Conservation (phyloP, 2,329 filamentous ascomycete species). For the Colletotrichum tropicale region DNA sequence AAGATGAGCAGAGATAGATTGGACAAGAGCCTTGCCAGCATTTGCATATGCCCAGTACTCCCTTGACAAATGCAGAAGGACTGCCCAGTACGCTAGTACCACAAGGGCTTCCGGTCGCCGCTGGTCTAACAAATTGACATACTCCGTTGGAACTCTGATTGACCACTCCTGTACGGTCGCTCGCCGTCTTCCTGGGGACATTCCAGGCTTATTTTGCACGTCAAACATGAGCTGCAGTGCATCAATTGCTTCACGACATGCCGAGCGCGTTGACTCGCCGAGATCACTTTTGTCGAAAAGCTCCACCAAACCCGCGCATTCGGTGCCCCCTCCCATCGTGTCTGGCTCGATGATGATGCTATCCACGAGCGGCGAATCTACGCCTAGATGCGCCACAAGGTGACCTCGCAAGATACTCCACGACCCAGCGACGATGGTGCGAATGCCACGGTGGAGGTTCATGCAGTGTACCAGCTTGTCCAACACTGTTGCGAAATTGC, state of each 20-base stretch:
- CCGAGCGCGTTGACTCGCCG: slow-evolving; percentile 19
- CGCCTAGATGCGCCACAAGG: neutral
- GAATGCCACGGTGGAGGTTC: slow-evolving; percentile 46
- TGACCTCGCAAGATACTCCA: neutral
- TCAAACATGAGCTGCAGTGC: slow-evolving; percentile 35
- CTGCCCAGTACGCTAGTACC: slow-evolving; percentile 45
- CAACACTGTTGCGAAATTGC: slow-evolving; percentile 31
- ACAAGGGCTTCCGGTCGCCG: slow-evolving; percentile 42
- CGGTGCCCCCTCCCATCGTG: neutral
- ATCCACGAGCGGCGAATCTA: neutral
- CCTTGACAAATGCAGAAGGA: slow-evolving; percentile 40
- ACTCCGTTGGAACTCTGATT: slow-evolving; percentile 35
- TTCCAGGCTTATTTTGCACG: slow-evolving; percentile 2
- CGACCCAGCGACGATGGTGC: slow-evolving; percentile 32
- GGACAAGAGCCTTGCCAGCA: slow-evolving; percentile 31
- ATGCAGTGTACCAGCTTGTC: slow-evolving; percentile 45
- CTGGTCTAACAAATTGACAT: slow-evolving; percentile 36
- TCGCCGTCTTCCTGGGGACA: slow-evolving; percentile 24
- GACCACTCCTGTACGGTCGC: slow-evolving; percentile 32
- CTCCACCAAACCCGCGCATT: slow-evolving; percentile 29
- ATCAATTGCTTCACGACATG: slow-evolving; percentile 26
- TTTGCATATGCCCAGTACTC: slow-evolving; percentile 37
- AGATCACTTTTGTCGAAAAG: slow-evolving; percentile 23
- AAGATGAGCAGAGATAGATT: slow-evolving; percentile 27
- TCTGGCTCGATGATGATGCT: neutral